phyloP scores from a whole-genome alignment of 495 filamentous ascomycete species.

The Copromyces sp. region DNA sequence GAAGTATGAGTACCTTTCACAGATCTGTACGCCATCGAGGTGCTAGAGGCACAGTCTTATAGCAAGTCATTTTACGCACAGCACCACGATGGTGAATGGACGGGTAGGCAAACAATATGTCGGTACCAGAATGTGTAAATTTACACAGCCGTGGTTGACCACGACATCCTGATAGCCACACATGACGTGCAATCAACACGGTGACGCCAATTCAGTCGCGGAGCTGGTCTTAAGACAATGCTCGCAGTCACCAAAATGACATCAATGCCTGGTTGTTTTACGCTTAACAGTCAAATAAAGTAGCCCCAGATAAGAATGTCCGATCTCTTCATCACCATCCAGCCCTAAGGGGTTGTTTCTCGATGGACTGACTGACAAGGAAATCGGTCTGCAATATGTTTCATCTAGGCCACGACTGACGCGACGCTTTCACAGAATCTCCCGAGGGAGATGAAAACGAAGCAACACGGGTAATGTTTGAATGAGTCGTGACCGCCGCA shows the following conservation, averaged over 20 bases:
- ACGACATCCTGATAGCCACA: neutral
- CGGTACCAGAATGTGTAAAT: neutral
- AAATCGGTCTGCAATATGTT: slow-evolving; percentile 38
- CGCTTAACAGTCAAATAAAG: neutral
- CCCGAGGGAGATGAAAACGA: slow-evolving; percentile 25
- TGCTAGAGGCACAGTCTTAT: neutral
- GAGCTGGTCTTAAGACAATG: neutral
- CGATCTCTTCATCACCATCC: slow-evolving; percentile 34
- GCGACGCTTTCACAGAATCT: slow-evolving; percentile 30
- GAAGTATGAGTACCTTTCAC: neutral
- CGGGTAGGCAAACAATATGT: neutral
- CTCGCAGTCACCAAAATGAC: neutral
- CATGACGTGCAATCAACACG: neutral
- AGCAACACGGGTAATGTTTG: slow-evolving; percentile 39
- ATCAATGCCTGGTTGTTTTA: neutral
- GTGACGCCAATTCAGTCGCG: neutral
- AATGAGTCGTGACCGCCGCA: slow-evolving; percentile 31
- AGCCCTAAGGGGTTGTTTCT: slow-evolving; percentile 27
- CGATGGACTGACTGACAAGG: slow-evolving; percentile 31
- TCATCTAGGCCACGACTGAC: slow-evolving; percentile 39
- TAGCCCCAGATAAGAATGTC: slow-evolving; percentile 25
- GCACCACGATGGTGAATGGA: neutral
- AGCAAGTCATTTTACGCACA: neutral
- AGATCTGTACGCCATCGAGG: neutral
- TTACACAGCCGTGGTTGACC: neutral